Conservation (phyloP, 345 rosid species). For the Microthlaspi erraticum region DNA sequence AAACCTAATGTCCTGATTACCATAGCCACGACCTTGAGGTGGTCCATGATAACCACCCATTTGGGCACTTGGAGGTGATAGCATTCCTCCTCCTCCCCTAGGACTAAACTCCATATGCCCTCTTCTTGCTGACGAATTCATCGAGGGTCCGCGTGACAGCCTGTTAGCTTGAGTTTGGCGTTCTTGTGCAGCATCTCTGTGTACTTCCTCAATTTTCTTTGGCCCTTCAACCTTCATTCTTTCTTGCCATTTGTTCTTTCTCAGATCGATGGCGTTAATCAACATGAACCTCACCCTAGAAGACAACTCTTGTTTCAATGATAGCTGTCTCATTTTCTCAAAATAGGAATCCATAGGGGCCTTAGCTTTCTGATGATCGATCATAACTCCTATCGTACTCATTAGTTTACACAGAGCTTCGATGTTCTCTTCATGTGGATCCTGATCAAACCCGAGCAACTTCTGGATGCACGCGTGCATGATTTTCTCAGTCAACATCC, state of each 20-base stretch:
- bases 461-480: constrained; percentile 89
- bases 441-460: constrained; percentile 73
- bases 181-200: constrained; percentile 98
- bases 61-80: constrained; percentile 69
- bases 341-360: constrained; percentile 76
- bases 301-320: constrained; percentile 73
- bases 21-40: constrained; percentile 72
- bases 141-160: constrained; percentile 70
- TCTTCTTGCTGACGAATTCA: constrained; percentile 67
- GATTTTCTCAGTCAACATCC: constrained; percentile 89
- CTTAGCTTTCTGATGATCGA: constrained; percentile 79
- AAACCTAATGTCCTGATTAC: constrained; percentile 70
- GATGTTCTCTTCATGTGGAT: constrained; percentile 90
- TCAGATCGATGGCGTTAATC: constrained; percentile 83
- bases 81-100: constrained; percentile 66
- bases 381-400: constrained; percentile 93
- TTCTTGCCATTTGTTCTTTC: constrained; percentile 96
- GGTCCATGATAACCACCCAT: constrained; percentile 73
- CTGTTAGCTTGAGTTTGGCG: constrained; percentile 76
- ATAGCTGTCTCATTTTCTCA: constrained; percentile 67
- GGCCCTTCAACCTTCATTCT: constrained; percentile 99
- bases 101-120: constrained; percentile 72
- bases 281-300: constrained; percentile 94
- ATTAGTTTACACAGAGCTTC: constrained; percentile 92
- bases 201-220: constrained; percentile 96